Conservation (phyloP, 169 alveolate genomes). For the Cryptosporidium ubiquitum region DNA sequence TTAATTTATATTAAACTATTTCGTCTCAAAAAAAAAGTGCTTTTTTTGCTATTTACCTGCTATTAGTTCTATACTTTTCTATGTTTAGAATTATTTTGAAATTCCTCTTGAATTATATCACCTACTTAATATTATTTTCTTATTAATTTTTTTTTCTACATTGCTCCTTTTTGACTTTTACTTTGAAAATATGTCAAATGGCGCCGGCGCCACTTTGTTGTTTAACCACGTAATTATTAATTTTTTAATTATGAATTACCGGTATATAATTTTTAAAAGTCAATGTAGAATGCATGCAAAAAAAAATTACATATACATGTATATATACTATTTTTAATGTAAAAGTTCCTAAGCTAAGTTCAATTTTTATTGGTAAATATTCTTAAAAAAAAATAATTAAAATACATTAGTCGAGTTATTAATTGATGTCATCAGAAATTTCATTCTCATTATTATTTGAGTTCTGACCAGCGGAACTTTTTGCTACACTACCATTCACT, state of each 20-base stretch:
- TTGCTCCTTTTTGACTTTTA: not conserved
- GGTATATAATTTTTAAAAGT: not conserved
- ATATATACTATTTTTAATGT: no score
- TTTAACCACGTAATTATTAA: not conserved
- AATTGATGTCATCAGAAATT: not conserved
- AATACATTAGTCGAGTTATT: not conserved
- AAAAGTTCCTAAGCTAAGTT: not conserved
- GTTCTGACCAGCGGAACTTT: not conserved
- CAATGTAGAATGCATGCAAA: not conserved
- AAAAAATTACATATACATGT: no score
- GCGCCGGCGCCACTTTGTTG: conserved; percentile 5
- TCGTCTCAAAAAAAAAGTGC: not conserved
- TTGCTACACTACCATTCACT: not conserved
- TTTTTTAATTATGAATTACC: not conserved
- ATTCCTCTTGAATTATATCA: not conserved
- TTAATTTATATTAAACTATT: not conserved
- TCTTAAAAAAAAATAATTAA: no score
- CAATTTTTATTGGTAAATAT: not conserved
- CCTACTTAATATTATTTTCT: not conserved
- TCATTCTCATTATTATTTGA: not conserved
- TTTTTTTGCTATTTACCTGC: not conserved
- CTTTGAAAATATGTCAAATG: not conserved
- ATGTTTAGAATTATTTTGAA: not conserved
- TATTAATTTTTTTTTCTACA: not conserved
- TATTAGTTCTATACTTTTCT: not conserved